Percentiles rank a stretch among this genome's conserved stretches.
Conservation (phyloP, 345 rosid genomes). For the Brassica juncea region DNA sequence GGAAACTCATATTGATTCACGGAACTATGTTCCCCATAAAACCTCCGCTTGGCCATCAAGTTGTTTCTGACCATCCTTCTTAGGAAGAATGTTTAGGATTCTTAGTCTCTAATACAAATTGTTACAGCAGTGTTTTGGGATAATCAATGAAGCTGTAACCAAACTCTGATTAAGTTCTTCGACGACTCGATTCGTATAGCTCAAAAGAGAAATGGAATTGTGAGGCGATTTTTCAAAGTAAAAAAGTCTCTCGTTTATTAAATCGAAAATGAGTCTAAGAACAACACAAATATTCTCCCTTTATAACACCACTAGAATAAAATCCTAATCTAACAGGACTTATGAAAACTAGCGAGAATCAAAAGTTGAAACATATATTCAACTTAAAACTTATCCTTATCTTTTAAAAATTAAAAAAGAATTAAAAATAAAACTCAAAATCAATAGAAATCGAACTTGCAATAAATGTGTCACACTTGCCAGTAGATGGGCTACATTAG, state of each 20-base stretch:
- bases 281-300: not conserved
- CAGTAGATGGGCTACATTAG: not conserved
- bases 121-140: too few relatives aligned
- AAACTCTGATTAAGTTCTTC: not conserved
- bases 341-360: not conserved
- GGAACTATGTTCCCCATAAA: too few relatives aligned
- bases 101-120: too few relatives aligned
- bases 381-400: not conserved
- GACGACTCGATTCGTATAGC: not conserved
- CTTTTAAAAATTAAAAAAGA: too few relatives aligned
- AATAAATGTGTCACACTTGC: not conserved
- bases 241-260: not conserved
- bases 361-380: not conserved
- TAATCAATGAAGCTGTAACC: too few relatives aligned
- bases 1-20: too few relatives aligned
- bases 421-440: not conserved
- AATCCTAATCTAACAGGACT: too few relatives aligned
- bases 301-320: not conserved
- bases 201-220: not conserved
- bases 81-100: too few relatives aligned
- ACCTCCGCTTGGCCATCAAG: too few relatives aligned
- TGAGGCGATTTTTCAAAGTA: not conserved
- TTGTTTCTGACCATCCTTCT: too few relatives aligned
- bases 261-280: not conserved
- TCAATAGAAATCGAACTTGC: not conserved